Conservation (phyloP, 2,329 filamentous ascomycete genomes). For the Xylariomycetidae sp. region DNA sequence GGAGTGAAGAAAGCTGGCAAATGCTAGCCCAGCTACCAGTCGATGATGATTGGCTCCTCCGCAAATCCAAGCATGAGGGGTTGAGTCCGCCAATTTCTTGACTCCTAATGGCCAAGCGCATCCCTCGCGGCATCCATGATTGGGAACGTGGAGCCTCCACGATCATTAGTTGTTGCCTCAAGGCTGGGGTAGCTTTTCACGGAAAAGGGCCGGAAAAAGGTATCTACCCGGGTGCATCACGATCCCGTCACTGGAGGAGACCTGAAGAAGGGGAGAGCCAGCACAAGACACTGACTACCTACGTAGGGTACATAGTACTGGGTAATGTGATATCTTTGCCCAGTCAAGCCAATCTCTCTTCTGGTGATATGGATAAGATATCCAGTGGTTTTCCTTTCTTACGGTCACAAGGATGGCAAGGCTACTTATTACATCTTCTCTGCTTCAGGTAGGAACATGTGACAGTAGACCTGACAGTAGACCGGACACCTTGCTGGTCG, state of each 20-base stretch:
- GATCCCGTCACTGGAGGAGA: neutral
- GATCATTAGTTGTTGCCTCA: slow-evolving; percentile 14
- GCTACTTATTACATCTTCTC: slow-evolving; percentile 12
- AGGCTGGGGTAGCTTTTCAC: slow-evolving; percentile 1
- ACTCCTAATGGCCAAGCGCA: too few relatives aligned
- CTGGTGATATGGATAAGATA: too few relatives aligned
- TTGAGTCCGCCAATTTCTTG: slow-evolving; percentile 7
- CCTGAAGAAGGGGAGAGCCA: neutral
- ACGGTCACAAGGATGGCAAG: slow-evolving; percentile 18
- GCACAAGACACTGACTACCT: slow-evolving; percentile 7
- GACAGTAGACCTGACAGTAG: too few relatives aligned
- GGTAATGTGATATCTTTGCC: slow-evolving; percentile 5
- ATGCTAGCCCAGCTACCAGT: slow-evolving; percentile 7
- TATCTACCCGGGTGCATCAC: slow-evolving; percentile 7
- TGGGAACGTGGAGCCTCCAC: slow-evolving; percentile 14
- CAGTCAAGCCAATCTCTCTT: slow-evolving; percentile 1
- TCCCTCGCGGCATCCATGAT: too few relatives aligned
- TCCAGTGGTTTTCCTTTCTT: too few relatives aligned
- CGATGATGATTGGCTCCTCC: slow-evolving; percentile 22
- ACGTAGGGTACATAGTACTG: slow-evolving; percentile 2
- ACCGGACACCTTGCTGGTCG: slow-evolving; percentile 9
- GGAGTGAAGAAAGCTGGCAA: slow-evolving; percentile 11
- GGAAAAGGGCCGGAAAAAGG: slow-evolving; percentile 3
- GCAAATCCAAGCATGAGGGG: slow-evolving; percentile 16
- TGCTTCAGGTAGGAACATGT: slow-evolving; percentile 16